Percentiles rank a stretch among this genome's conserved stretches.
Evolutionary conservation across 1,139 yeast genomes (phyloP).

Genomic region (Wickerhamomyces sp.): DNA sequence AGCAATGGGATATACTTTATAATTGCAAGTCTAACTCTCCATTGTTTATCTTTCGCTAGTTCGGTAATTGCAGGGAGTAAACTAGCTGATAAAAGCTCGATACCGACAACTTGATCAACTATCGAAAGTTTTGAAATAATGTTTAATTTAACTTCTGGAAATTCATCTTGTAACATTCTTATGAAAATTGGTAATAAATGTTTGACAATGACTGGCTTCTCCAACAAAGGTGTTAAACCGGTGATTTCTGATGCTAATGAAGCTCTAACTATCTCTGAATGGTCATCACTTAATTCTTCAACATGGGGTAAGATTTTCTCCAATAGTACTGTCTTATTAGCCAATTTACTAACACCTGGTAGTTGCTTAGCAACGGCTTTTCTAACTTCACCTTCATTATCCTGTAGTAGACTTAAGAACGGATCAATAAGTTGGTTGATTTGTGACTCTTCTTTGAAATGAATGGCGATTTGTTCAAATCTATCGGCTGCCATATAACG

Average conservation of each 20-base stretch:
- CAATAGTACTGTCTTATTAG: constrained; percentile 49
- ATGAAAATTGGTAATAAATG: constrained; percentile 82
- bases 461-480: constrained; percentile 67
- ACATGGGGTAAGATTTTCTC: constrained; percentile 79
- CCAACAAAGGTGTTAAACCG: constrained; percentile 79
- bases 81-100: constrained; percentile 78
- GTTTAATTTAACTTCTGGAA: constrained; percentile 92
- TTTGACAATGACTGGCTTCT: constrained; percentile 80
- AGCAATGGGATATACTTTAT: constrained; percentile 94
- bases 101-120: constrained; percentile 93
- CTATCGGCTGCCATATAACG: constrained; percentile 96
- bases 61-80: constrained; percentile 94
- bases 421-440: constrained; percentile 50
- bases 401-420: constrained; percentile 76
- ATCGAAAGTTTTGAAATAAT: constrained; percentile 88
- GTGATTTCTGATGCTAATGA: constrained; percentile 88
- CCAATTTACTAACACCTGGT: constrained; percentile 66
- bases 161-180: constrained; percentile 93
- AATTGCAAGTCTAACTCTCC: constrained; percentile 97
- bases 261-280: constrained; percentile 88
- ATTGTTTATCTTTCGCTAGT: constrained; percentile 91
- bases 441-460: constrained; percentile 47
- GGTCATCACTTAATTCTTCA: constrained; percentile 80
- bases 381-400: constrained; percentile 94
- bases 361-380: constrained; percentile 91